Base-by-base conservation (phyloP, 2,329 filamentous ascomycete genomes). In the Didymellaceae sp. region DNA sequence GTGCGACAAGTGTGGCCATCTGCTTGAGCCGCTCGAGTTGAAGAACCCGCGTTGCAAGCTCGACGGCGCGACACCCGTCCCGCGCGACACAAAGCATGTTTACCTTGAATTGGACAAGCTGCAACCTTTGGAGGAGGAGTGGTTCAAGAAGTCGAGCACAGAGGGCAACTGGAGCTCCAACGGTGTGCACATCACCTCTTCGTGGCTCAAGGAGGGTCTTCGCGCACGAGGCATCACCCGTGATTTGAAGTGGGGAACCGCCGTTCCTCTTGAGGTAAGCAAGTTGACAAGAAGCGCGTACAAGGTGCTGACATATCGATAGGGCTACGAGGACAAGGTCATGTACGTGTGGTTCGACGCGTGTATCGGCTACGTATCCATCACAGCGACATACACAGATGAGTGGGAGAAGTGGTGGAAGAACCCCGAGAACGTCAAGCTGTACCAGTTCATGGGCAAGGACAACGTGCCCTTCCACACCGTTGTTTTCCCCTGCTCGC, bases 321-420 rank as follows among this genome's bases (percentile, higher is more conserved):
- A 63, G 57, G 85, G 81, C 10, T 89, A 86, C 63, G 84, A 87
- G 57, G 80, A 87, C 57, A 90, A 90, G 78, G 93, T 96, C 55
- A 86, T 97, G 59, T 97, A 97, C 68, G 91, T 96, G 53, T 90
- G 88, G 91, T 91, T 97, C 70, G 90, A 96, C 71, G 90, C 90
- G 45, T 94, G 90, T 74, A 94, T 96, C 66, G 92, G 92, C 16
- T 97, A 97, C 71, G 87, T 91, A n/a, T 96, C 91, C 1, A 97
- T 97, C 62, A 96, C 92, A 1, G 90, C 90, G 58, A 91, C 86
- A 63, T 96, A 96, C 73, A 96, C 91, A 5, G 82, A 86, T 34
- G 82, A 95, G 56, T 97, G 92, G 92, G 86, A 96, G 77, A 83
- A 90, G 68, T 97, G 92, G 92, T 97, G 92, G 92, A 86, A 88